Evolutionary conservation across 2,329 filamentous ascomycete species (phyloP), one percentile per base, ranked within the genome.

Genomic region (Boeremia exigua): DNA sequence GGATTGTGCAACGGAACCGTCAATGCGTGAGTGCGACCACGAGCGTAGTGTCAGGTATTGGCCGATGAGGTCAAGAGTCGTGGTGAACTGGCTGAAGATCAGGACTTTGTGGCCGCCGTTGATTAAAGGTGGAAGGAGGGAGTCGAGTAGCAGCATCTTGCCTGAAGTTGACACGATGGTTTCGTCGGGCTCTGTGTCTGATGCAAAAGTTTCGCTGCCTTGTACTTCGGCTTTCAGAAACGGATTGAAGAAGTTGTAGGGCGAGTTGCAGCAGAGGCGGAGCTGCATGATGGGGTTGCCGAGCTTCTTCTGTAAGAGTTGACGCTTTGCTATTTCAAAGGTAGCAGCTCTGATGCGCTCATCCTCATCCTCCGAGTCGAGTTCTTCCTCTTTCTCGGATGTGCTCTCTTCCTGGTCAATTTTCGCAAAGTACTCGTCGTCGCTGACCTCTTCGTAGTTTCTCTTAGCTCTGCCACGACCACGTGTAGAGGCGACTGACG

Each of bases 1-100:
- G 1, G 69, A 80, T 65, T 97, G 93, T 0, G 89, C 82, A 4
- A 98, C 91, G 0, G 86, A 88, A 10, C 95, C 95, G 66, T 98
- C 95, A 49, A 99, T 96, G 6, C 95, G 91, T 69, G 93, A 96
- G 23, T 89, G 84, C 1, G 87, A 84, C 91, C 92, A 97, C 1
- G 81, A 79, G 7, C 91, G 88, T 1, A 98, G 82, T n/a, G 78
- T 80, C 42, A 92, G 92, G 78, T 96, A 99, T 51, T 94, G 89
- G 60, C 96, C 87, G 0, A 99, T 81, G 2, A 99, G 89, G 68
- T 98, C 92, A 0, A 99, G 85, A 61, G 96, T 93, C 0, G 89
- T 96, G 54, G 93, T 96, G 79, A 99, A 99, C 70, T 99, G 95
- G 0, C 91, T 96, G 76, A 99, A 99, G 47, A 99, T 92, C 40